Evolutionary conservation across 2,329 filamentous ascomycete species (phyloP).

Genomic region (Xylariaceae sp.): DNA sequence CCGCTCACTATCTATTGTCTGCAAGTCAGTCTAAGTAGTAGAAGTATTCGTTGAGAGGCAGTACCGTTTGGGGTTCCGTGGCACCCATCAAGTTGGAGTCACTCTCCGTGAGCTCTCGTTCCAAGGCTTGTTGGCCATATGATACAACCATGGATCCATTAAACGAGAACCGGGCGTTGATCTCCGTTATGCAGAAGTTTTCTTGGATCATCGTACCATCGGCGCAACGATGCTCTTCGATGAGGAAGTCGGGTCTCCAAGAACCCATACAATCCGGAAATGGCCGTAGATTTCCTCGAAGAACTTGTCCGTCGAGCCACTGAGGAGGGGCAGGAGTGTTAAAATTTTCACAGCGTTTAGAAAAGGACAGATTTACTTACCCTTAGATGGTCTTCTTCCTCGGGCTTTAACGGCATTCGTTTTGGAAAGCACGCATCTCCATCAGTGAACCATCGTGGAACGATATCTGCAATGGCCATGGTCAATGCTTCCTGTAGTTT

Average conservation of each 20-base stretch:
- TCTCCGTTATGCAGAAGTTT: slow-evolving; percentile 37
- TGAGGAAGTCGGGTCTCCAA: slow-evolving; percentile 40
- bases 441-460: slow-evolving; percentile 40
- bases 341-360: background rate
- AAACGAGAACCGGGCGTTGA: slow-evolving; percentile 41
- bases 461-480: slow-evolving; percentile 34
- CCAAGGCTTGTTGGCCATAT: slow-evolving; percentile 31
- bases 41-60: background rate
- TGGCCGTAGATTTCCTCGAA: slow-evolving; percentile 20
- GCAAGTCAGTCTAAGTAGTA: background rate
- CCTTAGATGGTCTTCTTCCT: slow-evolving; percentile 31
- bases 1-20: slow-evolving; percentile 31
- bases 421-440: slow-evolving; percentile 27
- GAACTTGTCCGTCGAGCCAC: slow-evolving; percentile 32
- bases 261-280: slow-evolving; percentile 30
- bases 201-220: slow-evolving; percentile 12
- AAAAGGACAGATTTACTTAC: slow-evolving; percentile 14
- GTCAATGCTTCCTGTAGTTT: slow-evolving; percentile 33
- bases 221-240: slow-evolving; percentile 27
- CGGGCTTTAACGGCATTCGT: slow-evolving; percentile 34
- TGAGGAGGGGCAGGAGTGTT: slow-evolving; percentile 9
- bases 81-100: slow-evolving; percentile 22
- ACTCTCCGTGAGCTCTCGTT: slow-evolving; percentile 12
- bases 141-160: slow-evolving; percentile 35
- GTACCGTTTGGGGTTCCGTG: slow-evolving; percentile 25